A percentile compares a stretch with the other conserved stretches of the same genome.
These are phyloP conservation scores for Hordeum marinum DNA, from an alignment of 176 grass and related monocot species.

Conservation along the genomic window DNA sequence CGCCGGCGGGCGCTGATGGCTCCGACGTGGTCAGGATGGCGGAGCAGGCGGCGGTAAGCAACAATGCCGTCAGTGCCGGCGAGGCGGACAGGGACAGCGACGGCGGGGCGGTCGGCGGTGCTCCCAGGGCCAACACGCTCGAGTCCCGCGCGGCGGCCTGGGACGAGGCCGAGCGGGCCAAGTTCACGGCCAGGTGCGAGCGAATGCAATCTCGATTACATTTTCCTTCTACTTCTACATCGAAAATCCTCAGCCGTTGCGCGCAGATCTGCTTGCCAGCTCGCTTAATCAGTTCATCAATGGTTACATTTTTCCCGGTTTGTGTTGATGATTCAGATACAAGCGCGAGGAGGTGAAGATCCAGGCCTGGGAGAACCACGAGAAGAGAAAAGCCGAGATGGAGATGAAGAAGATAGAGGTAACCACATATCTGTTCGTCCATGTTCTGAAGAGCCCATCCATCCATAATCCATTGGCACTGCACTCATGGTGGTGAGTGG, in stretches of 20 bases:
- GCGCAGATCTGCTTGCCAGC: background rate
- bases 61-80: background rate
- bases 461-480: background rate
- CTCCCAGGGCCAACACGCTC: conserved; percentile 28
- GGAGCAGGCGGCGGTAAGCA: background rate
- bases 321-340: conserved; percentile 40
- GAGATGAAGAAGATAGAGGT: conserved; percentile 91
- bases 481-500: no score
- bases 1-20: background rate
- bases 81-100: background rate
- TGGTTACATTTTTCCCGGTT: background rate
- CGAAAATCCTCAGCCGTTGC: background rate
- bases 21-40: background rate
- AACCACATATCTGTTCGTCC: no score
- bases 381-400: conserved; percentile 76
- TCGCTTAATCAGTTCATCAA: background rate
- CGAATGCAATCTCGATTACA: background rate
- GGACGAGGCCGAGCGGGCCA: conserved; percentile 84
- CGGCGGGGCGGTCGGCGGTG: background rate
- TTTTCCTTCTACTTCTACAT: background rate
- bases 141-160: conserved; percentile 70
- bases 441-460: background rate
- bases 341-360: conserved; percentile 89
- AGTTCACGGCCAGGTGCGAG: conserved; percentile 73
- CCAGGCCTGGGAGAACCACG: conserved; percentile 96